Percentiles rank a stretch among this genome's conserved stretches.
phyloP scores from a whole-genome alignment of 345 rosid genomes.

The Citropsis articulata region DNA sequence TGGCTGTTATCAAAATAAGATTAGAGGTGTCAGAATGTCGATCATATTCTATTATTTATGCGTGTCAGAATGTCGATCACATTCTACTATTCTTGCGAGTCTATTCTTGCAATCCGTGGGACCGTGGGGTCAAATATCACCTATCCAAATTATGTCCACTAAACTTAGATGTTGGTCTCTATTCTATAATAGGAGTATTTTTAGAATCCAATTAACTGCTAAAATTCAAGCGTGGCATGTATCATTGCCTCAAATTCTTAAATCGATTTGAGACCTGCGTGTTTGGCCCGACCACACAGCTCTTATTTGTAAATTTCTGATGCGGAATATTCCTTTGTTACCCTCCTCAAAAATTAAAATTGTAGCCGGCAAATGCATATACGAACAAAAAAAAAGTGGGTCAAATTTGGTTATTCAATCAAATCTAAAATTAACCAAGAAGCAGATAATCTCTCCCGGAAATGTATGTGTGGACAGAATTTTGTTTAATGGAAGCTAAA shows the following conservation, averaged over 20 bases:
- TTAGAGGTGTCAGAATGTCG: too few relatives aligned
- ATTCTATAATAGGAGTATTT: neutral
- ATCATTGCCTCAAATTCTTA: neutral
- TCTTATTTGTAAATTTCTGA: neutral
- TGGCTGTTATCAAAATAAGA: too few relatives aligned
- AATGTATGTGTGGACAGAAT: conserved; percentile 18
- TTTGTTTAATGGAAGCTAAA: neutral
- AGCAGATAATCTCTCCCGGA: neutral
- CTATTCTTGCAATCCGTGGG: too few relatives aligned
- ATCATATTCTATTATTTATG: too few relatives aligned
- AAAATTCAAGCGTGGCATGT: neutral
- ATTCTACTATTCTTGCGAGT: too few relatives aligned
- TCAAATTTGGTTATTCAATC: conserved; percentile 5
- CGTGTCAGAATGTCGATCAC: too few relatives aligned
- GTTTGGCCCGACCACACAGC: neutral
- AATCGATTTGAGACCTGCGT: neutral
- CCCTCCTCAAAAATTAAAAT: neutral
- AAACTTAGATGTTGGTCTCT: too few relatives aligned
- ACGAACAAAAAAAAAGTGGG: neutral
- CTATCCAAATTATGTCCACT: too few relatives aligned
- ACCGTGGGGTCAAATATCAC: too few relatives aligned
- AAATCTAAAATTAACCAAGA: neutral
- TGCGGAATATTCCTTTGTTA: neutral
- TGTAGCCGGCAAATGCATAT: neutral
- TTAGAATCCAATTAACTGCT: neutral